A percentile compares a stretch with the other conserved stretches of the same genome.
Conservation (phyloP, 352 stramenopile species). For the Globisporangium ultimum region DNA sequence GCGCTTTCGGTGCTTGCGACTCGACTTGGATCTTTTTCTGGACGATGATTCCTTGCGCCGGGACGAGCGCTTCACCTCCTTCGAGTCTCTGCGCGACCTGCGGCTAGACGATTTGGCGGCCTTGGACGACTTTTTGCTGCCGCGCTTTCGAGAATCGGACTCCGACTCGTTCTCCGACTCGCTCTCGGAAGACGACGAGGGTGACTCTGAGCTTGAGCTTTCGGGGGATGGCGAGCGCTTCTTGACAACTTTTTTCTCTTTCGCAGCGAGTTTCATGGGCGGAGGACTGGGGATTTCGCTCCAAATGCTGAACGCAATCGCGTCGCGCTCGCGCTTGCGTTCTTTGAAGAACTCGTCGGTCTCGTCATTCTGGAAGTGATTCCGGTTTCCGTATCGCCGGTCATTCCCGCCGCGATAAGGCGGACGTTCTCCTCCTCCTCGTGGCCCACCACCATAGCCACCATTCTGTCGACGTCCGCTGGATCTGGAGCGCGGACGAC, state of each 20-base stretch:
- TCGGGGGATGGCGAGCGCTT: conserved; percentile 33
- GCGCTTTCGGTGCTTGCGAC: conserved; percentile 15
- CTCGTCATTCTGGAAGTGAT: conserved; percentile 34
- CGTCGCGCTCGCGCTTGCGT: conserved; percentile 63
- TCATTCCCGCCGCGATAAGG: neutral
- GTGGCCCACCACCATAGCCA: conserved; percentile 1
- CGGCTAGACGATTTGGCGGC: conserved; percentile 20
- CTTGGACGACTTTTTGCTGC: conserved; percentile 16
- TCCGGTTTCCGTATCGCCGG: conserved; percentile 11
- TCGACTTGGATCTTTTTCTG: conserved; percentile 21
- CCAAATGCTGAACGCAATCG: conserved; percentile 72
- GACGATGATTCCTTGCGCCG: conserved; percentile 23
- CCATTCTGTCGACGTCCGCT: conserved; percentile 7
- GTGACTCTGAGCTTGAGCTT: conserved; percentile 29
- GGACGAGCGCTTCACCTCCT: conserved; percentile 21
- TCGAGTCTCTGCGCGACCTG: conserved; percentile 26
- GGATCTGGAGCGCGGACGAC: conserved; percentile 14
- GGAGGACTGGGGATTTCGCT: conserved; percentile 61
- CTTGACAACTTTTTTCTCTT: conserved; percentile 32
- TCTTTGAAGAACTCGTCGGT: conserved; percentile 69
- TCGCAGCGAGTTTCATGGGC: conserved; percentile 44
- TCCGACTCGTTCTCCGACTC: conserved; percentile 32
- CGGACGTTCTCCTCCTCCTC: neutral
- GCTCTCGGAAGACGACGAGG: conserved; percentile 16
- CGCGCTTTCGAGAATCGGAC: conserved; percentile 18